Evolutionary conservation across 805 yeast species (phyloP), one percentile per base, ranked within the genome.

Genomic region (Nakazawaea wyomingensis): DNA sequence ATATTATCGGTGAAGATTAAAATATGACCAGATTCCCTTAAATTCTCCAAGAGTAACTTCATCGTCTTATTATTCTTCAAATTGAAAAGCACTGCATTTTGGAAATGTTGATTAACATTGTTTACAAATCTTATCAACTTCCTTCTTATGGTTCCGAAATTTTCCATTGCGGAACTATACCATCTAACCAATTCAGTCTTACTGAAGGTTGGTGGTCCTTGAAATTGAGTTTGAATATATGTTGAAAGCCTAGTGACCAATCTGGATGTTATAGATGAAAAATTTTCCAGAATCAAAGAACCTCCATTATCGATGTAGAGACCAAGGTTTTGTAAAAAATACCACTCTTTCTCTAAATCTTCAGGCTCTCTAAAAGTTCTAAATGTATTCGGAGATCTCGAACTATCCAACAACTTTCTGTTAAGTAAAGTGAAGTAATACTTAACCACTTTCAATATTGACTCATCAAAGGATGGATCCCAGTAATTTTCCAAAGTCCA

Each of bases 301-400:
- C 93, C 87, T 22, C 95, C 91, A 5, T 87, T 85, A 33, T 85
- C 89, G 22, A 93, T 74, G 51, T 74, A 82, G 48, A 74, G 76
- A 11, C 97, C 96, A 28, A 87, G 72, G 52, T 80, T 80, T 52
- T 77, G 85, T 50, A 93, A 67, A 52, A 82, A 80, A 24, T 74
- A 71, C 90, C 96, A 93, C 34, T 85, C 85, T 42, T 72, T 76
- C 54, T 88, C 95, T 38, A 93, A 66, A 55, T 85, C 89, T 51
- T 91, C 99, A 1, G 96, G 90, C 54, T 87, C 97, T 54, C 87
- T 87, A 61, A 86, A 87, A 0, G 95, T 85, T 52, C 89, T 75
- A 64, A 86, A 85, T 11, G 83, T 75, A 32, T 69, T 68, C 4
- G 71, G 68, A 3, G 77, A 71, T 44, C 77, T 74, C 0, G 89